Evolutionary conservation across 805 yeast species (phyloP).

Genomic region (Candida loeiensis): DNA sequence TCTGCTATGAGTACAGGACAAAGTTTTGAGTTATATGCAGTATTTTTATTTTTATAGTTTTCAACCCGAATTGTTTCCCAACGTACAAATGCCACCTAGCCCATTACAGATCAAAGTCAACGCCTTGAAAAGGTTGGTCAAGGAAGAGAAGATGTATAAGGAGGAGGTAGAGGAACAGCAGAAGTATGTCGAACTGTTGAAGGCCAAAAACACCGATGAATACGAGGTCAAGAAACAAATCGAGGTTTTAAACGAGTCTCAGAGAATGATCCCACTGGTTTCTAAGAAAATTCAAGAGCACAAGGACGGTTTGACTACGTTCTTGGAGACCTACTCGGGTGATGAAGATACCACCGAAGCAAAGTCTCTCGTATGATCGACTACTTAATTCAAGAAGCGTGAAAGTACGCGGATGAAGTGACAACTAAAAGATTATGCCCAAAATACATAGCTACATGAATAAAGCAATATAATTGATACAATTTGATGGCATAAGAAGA

Average conservation of each 20-base stretch:
- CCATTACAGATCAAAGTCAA: constrained; percentile 65
- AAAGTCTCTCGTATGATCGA: constrained; percentile 14
- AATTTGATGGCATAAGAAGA: neutral
- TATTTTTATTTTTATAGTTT: constrained; percentile 1
- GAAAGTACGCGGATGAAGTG: no score
- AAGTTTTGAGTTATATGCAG: constrained; percentile 7
- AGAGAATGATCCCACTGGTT: constrained; percentile 33
- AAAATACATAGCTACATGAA: neutral
- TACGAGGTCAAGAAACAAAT: constrained; percentile 57
- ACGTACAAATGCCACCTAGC: constrained; percentile 57
- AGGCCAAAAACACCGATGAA: constrained; percentile 48
- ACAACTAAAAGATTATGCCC: no score
- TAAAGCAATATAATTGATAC: neutral
- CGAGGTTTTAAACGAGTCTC: constrained; percentile 36
- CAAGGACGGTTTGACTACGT: constrained; percentile 42
- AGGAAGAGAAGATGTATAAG: constrained; percentile 61
- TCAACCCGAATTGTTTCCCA: neutral
- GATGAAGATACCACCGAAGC: constrained; percentile 34
- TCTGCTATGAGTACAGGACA: constrained; percentile 10
- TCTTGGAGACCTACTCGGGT: constrained; percentile 31
- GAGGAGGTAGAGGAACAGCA: constrained; percentile 57
- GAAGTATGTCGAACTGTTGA: constrained; percentile 45
- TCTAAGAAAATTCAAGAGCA: constrained; percentile 16
- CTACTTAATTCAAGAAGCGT: no score
- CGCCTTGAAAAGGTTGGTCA: constrained; percentile 64